A percentile compares a stretch with the other conserved stretches of the same genome.
Conservation (phyloP, 768 basidiomycete species). For the Naganishia randhawae region DNA sequence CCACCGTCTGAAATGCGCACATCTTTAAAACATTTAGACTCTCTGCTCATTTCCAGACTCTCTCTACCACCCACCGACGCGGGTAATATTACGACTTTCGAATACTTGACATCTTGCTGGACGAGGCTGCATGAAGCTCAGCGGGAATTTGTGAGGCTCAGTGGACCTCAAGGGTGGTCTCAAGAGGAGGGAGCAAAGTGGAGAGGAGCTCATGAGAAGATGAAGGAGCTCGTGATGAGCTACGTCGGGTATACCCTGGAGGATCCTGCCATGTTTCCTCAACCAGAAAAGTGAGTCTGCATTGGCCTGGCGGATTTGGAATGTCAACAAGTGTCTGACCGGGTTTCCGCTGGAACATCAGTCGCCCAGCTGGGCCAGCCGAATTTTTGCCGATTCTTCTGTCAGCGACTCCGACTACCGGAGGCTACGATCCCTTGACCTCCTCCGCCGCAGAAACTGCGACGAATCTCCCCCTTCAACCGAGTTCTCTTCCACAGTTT, state of each 20-base stretch:
- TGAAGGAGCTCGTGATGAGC: constrained; percentile 77
- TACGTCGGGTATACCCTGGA: constrained; percentile 85
- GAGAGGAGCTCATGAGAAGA: constrained; percentile 63
- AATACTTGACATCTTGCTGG: constrained; percentile 89
- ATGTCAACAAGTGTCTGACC: background rate
- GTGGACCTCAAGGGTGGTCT: constrained; percentile 57
- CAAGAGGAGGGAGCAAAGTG: constrained; percentile 59
- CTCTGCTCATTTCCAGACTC: constrained; percentile 75
- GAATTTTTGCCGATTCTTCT: constrained; percentile 82
- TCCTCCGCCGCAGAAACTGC: constrained; percentile 50
- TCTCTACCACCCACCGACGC: constrained; percentile 68
- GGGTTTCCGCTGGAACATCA: constrained; percentile 41
- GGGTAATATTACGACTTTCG: constrained; percentile 68
- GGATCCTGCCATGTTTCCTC: constrained; percentile 91
- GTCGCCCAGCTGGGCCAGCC: constrained; percentile 67
- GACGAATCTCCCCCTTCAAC: constrained; percentile 58
- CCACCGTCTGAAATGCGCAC: background rate
- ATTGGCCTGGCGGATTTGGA: background rate
- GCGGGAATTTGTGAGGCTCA: constrained; percentile 28
- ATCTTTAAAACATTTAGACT: constrained; percentile 50
- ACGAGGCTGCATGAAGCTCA: constrained; percentile 66
- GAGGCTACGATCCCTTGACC: constrained; percentile 58
- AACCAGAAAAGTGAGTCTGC: constrained; percentile 69
- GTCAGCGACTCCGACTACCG: constrained; percentile 62
- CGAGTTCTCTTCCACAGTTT: constrained; percentile 72